These are phyloP conservation scores for Boletus rex-veris DNA, from an alignment of 768 basidiomycete genomes.

Conservation along the genomic window DNA sequence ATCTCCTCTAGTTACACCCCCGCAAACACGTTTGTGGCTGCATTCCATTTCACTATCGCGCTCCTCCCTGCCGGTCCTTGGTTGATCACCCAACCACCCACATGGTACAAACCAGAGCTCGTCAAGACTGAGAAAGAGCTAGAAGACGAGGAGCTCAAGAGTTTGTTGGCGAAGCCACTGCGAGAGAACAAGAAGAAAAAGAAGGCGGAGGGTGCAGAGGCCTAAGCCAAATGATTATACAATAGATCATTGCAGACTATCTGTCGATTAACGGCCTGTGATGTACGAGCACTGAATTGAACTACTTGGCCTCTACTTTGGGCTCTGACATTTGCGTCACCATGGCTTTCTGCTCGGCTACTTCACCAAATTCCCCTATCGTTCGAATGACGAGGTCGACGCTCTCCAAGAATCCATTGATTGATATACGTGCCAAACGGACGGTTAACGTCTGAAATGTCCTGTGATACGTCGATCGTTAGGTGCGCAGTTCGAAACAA, in stretches of 20 bases:
- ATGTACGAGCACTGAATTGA: conserved; percentile 14
- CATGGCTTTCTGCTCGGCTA: conserved; percentile 38
- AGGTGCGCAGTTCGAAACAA: background rate
- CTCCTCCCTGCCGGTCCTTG: conserved; percentile 86
- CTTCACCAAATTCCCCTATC: conserved; percentile 73
- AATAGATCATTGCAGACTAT: conserved; percentile 15
- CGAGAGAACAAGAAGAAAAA: conserved; percentile 94
- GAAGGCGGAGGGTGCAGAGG: conserved; percentile 54
- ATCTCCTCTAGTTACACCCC: conserved; percentile 65
- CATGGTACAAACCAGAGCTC: conserved; percentile 92
- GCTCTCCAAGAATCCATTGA: conserved; percentile 88
- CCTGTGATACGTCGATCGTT: conserved; percentile 34
- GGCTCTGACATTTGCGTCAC: conserved; percentile 1
- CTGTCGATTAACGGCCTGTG: conserved; percentile 13
- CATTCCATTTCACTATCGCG: conserved; percentile 96
- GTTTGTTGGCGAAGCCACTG: conserved; percentile 70
- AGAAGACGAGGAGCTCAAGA: conserved; percentile 83
- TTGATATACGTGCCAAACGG: conserved; percentile 76
- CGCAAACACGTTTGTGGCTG: conserved; percentile 80
- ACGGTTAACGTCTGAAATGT: conserved; percentile 76
- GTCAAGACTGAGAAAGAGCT: conserved; percentile 88
- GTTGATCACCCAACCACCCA: conserved; percentile 81
- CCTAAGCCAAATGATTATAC: conserved; percentile 26
- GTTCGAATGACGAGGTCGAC: conserved; percentile 83
- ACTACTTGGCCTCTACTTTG: conserved; percentile 7